phyloP scores from a whole-genome alignment of 2,329 filamentous ascomycete genomes.

The Sporothrix inflata region DNA sequence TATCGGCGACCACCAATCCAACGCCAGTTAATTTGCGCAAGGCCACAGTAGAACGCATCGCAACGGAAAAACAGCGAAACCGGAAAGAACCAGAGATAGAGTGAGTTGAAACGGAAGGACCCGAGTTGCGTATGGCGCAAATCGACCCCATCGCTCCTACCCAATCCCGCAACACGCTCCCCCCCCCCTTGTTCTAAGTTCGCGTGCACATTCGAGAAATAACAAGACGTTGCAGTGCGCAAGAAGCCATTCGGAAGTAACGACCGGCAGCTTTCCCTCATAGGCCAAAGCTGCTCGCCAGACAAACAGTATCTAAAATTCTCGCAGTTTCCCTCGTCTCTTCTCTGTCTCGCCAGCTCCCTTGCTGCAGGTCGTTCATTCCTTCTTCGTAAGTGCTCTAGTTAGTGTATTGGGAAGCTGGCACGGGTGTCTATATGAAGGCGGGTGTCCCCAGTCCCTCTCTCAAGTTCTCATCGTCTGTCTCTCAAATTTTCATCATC shows the following conservation, averaged over 20 bases:
- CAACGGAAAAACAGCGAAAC: neutral
- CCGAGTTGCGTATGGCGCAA: neutral
- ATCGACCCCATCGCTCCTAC: neutral
- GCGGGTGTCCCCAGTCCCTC: neutral
- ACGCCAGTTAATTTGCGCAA: neutral
- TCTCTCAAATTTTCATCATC: neutral
- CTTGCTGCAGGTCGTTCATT: neutral
- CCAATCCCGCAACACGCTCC: constrained; percentile 14
- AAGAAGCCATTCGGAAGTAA: neutral
- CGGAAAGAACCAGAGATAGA: neutral
- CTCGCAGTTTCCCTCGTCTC: neutral
- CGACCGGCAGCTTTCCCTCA: neutral
- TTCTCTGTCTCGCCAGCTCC: neutral
- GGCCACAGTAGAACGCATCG: neutral
- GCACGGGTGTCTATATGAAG: neutral
- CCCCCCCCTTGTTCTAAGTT: neutral
- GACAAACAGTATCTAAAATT: neutral
- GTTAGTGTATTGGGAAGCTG: too few species aligned
- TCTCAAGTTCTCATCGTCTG: neutral
- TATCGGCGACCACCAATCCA: neutral
- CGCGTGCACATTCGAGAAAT: neutral
- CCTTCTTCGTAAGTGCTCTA: neutral
- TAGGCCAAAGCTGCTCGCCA: neutral
- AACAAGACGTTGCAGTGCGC: neutral
- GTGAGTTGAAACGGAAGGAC: neutral